phyloP scores from a whole-genome alignment of 192 early-diverging fungal genomes.

The Gigaspora rosea region DNA sequence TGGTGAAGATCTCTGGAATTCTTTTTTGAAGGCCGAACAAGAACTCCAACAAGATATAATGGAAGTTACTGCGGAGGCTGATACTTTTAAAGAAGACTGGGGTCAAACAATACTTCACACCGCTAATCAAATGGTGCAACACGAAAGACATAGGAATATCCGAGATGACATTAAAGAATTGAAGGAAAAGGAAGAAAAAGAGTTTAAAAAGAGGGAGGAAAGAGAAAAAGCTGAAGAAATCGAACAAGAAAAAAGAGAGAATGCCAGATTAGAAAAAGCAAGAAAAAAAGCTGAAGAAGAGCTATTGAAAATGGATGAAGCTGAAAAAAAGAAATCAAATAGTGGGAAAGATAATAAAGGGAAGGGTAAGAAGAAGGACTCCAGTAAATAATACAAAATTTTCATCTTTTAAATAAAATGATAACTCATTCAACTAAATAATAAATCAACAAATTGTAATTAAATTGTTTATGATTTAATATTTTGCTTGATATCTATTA shows the following conservation, averaged over 20 bases:
- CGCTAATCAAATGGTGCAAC: constrained; percentile 75
- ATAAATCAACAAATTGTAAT: too few relatives aligned
- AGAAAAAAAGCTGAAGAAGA: constrained; percentile 48
- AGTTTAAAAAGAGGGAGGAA: constrained; percentile 46
- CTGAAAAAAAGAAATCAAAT: constrained; percentile 42
- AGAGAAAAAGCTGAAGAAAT: constrained; percentile 45
- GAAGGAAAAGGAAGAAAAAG: constrained; percentile 53
- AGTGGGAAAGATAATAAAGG: constrained; percentile 32
- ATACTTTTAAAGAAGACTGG: constrained; percentile 79
- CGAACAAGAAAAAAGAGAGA: constrained; percentile 47
- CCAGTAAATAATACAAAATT: too few relatives aligned
- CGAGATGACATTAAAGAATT: constrained; percentile 51
- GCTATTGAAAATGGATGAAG: constrained; percentile 44
- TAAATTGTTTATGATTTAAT: too few relatives aligned
- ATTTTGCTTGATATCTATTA: too few relatives aligned
- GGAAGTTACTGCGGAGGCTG: constrained; percentile 81
- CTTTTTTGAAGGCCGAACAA: constrained; percentile 75
- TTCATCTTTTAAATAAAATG: too few relatives aligned
- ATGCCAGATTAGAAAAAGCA: constrained; percentile 40
- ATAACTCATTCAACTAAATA: too few relatives aligned
- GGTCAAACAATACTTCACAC: constrained; percentile 81
- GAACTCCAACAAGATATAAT: constrained; percentile 78
- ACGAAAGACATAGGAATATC: constrained; percentile 55
- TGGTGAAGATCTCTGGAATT: constrained; percentile 79
- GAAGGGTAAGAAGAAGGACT: constrained; percentile 21